Evolutionary conservation across 352 stramenopile genomes (phyloP), one percentile per base, ranked within the genome.

Genomic region (Globisporangium recalcitrans): DNA sequence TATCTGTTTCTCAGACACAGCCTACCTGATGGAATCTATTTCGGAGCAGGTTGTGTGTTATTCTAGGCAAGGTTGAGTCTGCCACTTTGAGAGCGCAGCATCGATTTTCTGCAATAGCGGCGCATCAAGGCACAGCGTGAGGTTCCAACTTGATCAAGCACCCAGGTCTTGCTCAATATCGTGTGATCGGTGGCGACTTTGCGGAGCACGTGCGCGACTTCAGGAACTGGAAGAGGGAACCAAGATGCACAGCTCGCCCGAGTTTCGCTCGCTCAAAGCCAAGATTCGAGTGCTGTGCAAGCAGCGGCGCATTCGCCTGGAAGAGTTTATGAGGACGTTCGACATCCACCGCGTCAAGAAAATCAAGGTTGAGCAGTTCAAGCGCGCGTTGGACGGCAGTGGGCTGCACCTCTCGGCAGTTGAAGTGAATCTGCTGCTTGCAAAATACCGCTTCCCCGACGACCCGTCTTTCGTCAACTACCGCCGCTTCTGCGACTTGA

Each of bases 271-370:
- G 29, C 65, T 93, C 9, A 95, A 95, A 65, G 79, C 82, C 52
- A 91, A 90, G 68, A 76, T 92, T 46, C 82, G 83, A 26, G 63
- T 81, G 52, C 63, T 91, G 58, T 95, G 85, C 69, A 95, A 90
- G 70, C 82, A 95, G 62, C 80, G 80, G 16, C 82, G 85, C 29
- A 88, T 92, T 62, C 85, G 83, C 1, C 59, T 95, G 4, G 85
- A 95, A 69, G 83, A 93, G 64, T 94, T 94, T 47, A 94, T 94
- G 85, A 92, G 90, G 56, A 94, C 85, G 13, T 94, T 94, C 51
- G 85, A 94, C 68, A 62, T 87, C 19, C 85, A 94, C 60, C 77
- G 82, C 64, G 80, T 90, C 10, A 93, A 95, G 74, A 91, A 89
- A 49, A 91, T 95, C 60, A 81, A 80, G 52, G 65, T 77, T 0